Evolutionary conservation across 768 basidiomycete genomes (phyloP).

Genomic region (Tulasnella calospora): DNA sequence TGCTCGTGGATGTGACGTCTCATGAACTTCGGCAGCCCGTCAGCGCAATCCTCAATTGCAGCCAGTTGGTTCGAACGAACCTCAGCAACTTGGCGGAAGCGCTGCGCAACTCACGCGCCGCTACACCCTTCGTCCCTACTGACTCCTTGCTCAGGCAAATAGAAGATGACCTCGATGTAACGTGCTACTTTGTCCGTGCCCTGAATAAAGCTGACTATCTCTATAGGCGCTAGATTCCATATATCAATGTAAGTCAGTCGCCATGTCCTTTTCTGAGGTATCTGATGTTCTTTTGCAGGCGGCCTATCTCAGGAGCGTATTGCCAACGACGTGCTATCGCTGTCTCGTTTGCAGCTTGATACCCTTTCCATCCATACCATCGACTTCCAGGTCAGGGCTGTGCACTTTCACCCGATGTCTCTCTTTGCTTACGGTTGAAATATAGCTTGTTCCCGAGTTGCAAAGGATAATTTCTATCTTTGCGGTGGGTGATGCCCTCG

Average conservation of each 20-base stretch:
- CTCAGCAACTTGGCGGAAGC: slow-evolving; percentile 35
- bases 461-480: slow-evolving; percentile 37
- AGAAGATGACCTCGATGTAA: slow-evolving; percentile 34
- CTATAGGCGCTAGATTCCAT: slow-evolving; percentile 39
- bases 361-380: slow-evolving; percentile 32
- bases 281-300: background rate
- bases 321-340: slow-evolving; percentile 41
- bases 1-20: slow-evolving; percentile 42
- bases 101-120: slow-evolving; percentile 22
- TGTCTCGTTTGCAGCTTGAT: slow-evolving; percentile 40
- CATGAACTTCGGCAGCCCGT: slow-evolving; percentile 35
- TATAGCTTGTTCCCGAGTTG: background rate
- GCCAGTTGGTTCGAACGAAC: slow-evolving; percentile 37
- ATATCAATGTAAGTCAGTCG: slow-evolving; percentile 35
- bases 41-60: slow-evolving; percentile 37
- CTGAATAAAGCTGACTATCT: background rate
- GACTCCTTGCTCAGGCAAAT: slow-evolving; percentile 29
- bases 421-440: background rate
- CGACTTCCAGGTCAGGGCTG: slow-evolving; percentile 21
- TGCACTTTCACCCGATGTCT: background rate
- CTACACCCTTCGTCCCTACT: slow-evolving; percentile 24
- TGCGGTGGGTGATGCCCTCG: slow-evolving; percentile 4
- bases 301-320: slow-evolving; percentile 39
- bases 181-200: background rate
- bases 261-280: background rate